These are phyloP conservation scores for Chlorella sorokiniana DNA, from an alignment of 139 green algal species.

Conservation along the genomic window DNA sequence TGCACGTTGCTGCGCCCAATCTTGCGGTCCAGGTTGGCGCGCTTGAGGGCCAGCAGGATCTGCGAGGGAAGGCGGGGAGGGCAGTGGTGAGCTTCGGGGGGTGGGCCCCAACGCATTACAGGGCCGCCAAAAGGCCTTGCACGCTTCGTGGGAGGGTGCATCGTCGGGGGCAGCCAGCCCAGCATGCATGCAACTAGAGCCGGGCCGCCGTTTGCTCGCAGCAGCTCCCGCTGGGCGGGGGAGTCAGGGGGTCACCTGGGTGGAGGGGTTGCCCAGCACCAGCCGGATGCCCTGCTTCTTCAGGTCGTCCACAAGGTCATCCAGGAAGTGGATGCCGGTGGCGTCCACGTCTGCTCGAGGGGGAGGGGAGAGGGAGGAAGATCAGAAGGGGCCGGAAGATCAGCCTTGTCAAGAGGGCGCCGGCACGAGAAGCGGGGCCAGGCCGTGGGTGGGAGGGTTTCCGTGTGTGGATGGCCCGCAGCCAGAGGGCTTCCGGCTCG, in stretches of 20 bases:
- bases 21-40: conserved; percentile 19
- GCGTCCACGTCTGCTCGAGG: conserved; percentile 75
- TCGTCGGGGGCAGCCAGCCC: too few species aligned
- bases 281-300: conserved; percentile 48
- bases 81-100: not conserved
- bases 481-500: not conserved
- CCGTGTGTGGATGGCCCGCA: not conserved
- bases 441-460: not conserved
- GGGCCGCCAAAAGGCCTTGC: not conserved
- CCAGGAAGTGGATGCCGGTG: conserved; percentile 64
- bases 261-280: conserved; percentile 67
- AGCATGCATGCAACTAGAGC: not conserved
- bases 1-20: conserved; percentile 10
- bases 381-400: conserved; percentile 66
- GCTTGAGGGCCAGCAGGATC: conserved; percentile 24
- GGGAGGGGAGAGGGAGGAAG: conserved; percentile 79
- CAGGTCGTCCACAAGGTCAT: conserved; percentile 45
- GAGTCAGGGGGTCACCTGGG: not conserved
- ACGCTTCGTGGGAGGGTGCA: too few species aligned
- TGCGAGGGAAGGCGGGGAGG: not conserved
- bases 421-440: not conserved
- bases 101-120: not conserved
- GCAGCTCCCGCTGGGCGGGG: not conserved
- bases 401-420: not conserved
- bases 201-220: not conserved